Percentiles rank a stretch among this genome's conserved stretches.
phyloP scores from a whole-genome alignment of 176 grass and related monocot genomes.

The Zoysia pacifica region DNA sequence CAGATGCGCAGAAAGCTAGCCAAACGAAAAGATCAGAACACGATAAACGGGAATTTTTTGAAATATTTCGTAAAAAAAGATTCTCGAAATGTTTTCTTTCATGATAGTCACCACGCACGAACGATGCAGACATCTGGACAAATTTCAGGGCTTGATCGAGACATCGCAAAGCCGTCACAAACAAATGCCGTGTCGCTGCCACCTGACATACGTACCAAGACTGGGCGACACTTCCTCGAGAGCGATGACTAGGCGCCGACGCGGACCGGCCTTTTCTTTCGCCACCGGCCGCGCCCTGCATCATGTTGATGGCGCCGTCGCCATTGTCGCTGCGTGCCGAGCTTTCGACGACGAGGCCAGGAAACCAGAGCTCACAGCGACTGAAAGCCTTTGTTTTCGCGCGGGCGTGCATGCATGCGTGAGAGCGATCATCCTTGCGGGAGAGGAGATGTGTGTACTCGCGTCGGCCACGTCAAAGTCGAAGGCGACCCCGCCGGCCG shows the following conservation, averaged over 20 bases:
- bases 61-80: not conserved
- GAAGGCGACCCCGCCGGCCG: not conserved
- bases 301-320: too few relatives aligned
- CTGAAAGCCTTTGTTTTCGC: too few relatives aligned
- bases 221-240: not conserved
- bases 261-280: not conserved
- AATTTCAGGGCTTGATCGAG: not conserved
- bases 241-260: constrained; percentile 10
- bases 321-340: too few relatives aligned
- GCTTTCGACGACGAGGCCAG: too few relatives aligned
- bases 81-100: not conserved
- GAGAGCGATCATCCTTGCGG: not conserved
- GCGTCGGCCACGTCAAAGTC: not conserved
- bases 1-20: not conserved
- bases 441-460: not conserved
- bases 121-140: too few relatives aligned
- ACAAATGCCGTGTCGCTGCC: constrained; percentile 11
- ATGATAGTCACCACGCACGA: too few relatives aligned
- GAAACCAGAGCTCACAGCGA: too few relatives aligned
- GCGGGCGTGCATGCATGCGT: too few relatives aligned
- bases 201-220: not conserved
- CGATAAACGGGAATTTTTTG: too few relatives aligned
- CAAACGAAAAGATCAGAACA: not conserved
- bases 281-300: too few relatives aligned
- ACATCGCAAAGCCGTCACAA: not conserved